Percentiles rank a stretch among this genome's conserved stretches.
These are phyloP conservation scores for Phytophthora pini DNA, from an alignment of 352 stramenopile species.

Conservation along the genomic window DNA sequence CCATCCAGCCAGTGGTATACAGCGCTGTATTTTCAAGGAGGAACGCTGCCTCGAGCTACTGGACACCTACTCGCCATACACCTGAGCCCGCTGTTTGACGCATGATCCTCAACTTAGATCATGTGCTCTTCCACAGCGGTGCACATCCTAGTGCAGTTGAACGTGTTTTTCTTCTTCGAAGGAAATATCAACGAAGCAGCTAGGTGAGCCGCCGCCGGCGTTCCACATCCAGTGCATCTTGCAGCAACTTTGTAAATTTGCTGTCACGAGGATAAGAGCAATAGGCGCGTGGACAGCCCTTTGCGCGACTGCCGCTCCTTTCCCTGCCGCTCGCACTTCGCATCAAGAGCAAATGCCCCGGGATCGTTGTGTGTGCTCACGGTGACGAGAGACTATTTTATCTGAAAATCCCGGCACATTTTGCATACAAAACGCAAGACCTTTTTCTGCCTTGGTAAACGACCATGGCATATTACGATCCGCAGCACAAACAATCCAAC, in stretches of 20 bases:
- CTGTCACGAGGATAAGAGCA: conserved; percentile 28
- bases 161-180: conserved; percentile 19
- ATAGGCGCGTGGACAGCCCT: conserved; percentile 23
- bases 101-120: conserved; percentile 20
- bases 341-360: conserved; percentile 23
- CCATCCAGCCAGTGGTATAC: conserved; percentile 1
- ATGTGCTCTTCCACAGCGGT: conserved; percentile 5
- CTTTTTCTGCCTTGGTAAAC: conserved; percentile 13
- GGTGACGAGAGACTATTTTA: conserved; percentile 7
- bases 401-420: conserved; percentile 34
- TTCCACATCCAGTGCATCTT: conserved; percentile 24
- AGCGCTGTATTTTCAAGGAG: conserved; percentile 5
- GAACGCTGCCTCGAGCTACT: background rate
- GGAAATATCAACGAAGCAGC: conserved; percentile 1
- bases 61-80: conserved; percentile 6
- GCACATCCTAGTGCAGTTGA: conserved; percentile 14
- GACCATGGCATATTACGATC: conserved; percentile 8
- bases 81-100: background rate
- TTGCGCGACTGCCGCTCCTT: conserved; percentile 21
- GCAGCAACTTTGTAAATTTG: conserved; percentile 10
- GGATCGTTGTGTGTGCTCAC: conserved; percentile 8
- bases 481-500: conserved; percentile 14
- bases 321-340: conserved; percentile 33
- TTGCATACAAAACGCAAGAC: conserved; percentile 21
- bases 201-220: conserved; percentile 5